phyloP scores from a whole-genome alignment of 176 grass and related monocot species.

The Triticum monococcum region DNA sequence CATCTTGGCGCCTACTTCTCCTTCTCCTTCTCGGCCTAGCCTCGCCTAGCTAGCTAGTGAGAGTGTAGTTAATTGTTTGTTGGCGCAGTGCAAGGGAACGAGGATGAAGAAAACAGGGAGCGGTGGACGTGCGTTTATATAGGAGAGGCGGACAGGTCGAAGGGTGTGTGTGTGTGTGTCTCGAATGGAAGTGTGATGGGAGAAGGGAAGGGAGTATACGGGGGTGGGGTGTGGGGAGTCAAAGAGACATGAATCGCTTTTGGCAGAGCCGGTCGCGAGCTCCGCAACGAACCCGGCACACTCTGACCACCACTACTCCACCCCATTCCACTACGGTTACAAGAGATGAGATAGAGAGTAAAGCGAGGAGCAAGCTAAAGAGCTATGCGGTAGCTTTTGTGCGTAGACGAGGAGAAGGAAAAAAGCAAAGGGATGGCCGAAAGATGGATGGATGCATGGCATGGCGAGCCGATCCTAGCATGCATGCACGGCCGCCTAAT shows the following conservation, averaged over 20 bases:
- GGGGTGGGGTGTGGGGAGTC: conserved; percentile 21
- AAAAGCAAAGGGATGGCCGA: conserved; percentile 7
- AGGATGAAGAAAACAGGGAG: not conserved
- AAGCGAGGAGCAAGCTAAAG: conserved; percentile 23
- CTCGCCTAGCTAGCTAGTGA: not conserved
- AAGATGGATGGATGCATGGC: conserved; percentile 6
- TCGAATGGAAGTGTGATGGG: not conserved
- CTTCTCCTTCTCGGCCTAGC: not conserved
- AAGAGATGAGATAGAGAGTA: conserved; percentile 13
- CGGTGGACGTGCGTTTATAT: not conserved
- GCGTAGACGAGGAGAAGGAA: not conserved
- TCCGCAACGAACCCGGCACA: conserved; percentile 49
- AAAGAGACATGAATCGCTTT: conserved; percentile 70
- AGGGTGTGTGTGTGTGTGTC: not conserved
- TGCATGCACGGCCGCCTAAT: not conserved
- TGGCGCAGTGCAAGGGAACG: not conserved
- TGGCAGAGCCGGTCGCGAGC: conserved; percentile 53
- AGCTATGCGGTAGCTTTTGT: conserved; percentile 18
- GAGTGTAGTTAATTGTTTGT: not conserved
- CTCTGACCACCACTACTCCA: conserved; percentile 39
- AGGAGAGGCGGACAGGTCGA: not conserved
- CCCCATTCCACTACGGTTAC: conserved; percentile 5
- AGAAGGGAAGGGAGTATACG: not conserved
- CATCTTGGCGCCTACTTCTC: not conserved
- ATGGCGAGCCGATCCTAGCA: conserved; percentile 9